Evolutionary conservation across 148 eudicot species (phyloP).

Genomic region (Silene uniflora): DNA sequence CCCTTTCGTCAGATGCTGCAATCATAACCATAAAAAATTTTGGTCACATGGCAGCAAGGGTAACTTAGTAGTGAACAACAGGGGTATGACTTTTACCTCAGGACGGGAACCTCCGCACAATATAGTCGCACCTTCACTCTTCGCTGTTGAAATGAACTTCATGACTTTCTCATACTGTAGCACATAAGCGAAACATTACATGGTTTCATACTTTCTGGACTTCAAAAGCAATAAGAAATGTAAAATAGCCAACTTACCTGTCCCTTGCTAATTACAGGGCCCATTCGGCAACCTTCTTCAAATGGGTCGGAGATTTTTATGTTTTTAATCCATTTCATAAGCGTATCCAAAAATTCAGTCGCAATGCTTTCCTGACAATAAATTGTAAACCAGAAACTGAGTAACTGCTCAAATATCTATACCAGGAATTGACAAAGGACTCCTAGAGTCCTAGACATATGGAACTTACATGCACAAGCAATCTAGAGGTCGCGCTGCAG

Average conservation of each 20-base stretch:
- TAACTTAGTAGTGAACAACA: too few relatives aligned
- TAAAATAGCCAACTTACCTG: constrained; percentile 47
- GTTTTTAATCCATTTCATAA: constrained; percentile 76
- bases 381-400: too few relatives aligned
- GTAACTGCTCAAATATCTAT: not conserved
- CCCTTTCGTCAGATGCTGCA: constrained; percentile 79
- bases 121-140: constrained; percentile 90
- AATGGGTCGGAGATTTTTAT: constrained; percentile 92
- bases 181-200: constrained; percentile 19
- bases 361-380: constrained; percentile 82
- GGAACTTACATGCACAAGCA: constrained; percentile 72
- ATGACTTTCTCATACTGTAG: constrained; percentile 79
- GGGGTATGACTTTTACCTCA: constrained; percentile 39
- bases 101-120: constrained; percentile 87
- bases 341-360: constrained; percentile 66
- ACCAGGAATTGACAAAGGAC: not conserved
- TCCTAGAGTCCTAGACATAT: not conserved
- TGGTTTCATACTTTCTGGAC: not conserved
- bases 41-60: too few relatives aligned
- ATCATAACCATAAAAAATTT: not conserved
- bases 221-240: not conserved
- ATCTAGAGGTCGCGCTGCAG: constrained; percentile 97
- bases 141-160: constrained; percentile 74
- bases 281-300: constrained; percentile 93
- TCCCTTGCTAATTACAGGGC: constrained; percentile 88